A percentile compares a stretch with the other conserved stretches of the same genome.
Conservation (phyloP, 495 filamentous ascomycete genomes). For the Neurospora intermedia region DNA sequence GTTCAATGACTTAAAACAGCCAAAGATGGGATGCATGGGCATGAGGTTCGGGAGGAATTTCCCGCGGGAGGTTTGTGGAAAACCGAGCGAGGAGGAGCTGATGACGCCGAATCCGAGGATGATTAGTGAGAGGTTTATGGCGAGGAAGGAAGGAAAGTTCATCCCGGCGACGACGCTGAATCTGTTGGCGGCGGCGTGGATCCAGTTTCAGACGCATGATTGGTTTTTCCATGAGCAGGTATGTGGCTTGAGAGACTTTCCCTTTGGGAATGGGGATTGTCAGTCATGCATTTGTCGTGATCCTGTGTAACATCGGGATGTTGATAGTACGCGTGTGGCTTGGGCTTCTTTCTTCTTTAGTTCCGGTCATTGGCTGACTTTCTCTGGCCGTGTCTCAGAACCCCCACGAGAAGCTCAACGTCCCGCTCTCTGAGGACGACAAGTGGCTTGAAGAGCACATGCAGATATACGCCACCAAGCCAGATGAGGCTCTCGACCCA, state of each 20-base stretch:
- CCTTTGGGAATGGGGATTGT: no score
- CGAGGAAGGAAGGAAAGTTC: conserved; percentile 20
- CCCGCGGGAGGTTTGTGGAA: conserved; percentile 16
- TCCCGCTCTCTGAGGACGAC: conserved; percentile 19
- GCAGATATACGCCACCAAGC: conserved; percentile 20
- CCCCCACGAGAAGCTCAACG: conserved; percentile 11
- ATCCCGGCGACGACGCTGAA: conserved; percentile 33
- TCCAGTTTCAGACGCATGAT: conserved; percentile 37
- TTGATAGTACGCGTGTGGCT: background rate
- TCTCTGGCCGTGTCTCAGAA: background rate
- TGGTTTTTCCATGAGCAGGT: conserved; percentile 29
- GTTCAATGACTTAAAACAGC: conserved; percentile 28
- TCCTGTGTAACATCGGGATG: background rate
- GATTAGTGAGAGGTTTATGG: conserved; percentile 27
- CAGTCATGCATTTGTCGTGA: background rate
- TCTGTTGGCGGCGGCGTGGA: conserved; percentile 36
- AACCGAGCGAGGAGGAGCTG: conserved; percentile 28
- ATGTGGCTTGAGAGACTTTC: background rate
- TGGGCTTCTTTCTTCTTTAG: background rate
- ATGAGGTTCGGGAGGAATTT: conserved; percentile 36
- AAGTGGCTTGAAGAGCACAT: conserved; percentile 24
- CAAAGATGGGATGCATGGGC: conserved; percentile 32
- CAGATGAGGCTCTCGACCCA: conserved; percentile 18
- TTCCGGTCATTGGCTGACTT: background rate
- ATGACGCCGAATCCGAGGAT: conserved; percentile 30